These are phyloP conservation scores for Nakazawaea populi DNA, from an alignment of 805 yeast genomes.

Conservation along the genomic window DNA sequence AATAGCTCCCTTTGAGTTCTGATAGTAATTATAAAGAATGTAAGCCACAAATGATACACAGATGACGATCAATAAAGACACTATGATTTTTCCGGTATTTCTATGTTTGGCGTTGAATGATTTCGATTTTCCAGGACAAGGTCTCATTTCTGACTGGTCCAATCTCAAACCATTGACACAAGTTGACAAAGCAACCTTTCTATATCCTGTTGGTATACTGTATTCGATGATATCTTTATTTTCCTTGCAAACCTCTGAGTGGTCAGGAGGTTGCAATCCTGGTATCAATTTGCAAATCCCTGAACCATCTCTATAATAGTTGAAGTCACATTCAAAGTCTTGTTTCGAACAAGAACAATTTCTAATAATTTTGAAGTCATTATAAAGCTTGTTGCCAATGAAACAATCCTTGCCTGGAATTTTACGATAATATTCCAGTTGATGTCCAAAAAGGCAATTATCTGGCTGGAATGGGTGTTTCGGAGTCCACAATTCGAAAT, in stretches of 20 bases:
- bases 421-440: constrained; percentile 52
- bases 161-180: constrained; percentile 73
- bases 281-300: constrained; percentile 75
- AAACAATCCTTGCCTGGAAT: constrained; percentile 62
- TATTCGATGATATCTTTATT: constrained; percentile 59
- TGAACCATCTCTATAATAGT: constrained; percentile 57
- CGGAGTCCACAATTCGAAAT: constrained; percentile 60
- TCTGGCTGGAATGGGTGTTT: constrained; percentile 44
- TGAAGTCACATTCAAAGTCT: constrained; percentile 90
- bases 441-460: constrained; percentile 66
- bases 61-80: constrained; percentile 37
- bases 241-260: constrained; percentile 48
- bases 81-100: constrained; percentile 42
- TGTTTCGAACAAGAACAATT: constrained; percentile 79
- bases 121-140: constrained; percentile 82
- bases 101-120: constrained; percentile 48
- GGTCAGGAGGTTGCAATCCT: constrained; percentile 65
- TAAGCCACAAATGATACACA: constrained; percentile 55
- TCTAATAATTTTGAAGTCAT: constrained; percentile 49
- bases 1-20: constrained; percentile 66
- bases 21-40: constrained; percentile 18
- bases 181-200: constrained; percentile 74
- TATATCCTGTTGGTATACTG: constrained; percentile 81
- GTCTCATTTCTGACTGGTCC: constrained; percentile 50
- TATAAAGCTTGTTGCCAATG: constrained; percentile 48